Evolutionary conservation across 495 filamentous ascomycete genomes (phyloP), one percentile per base, ranked within the genome.

Genomic region (Trichocladium antarcticum): DNA sequence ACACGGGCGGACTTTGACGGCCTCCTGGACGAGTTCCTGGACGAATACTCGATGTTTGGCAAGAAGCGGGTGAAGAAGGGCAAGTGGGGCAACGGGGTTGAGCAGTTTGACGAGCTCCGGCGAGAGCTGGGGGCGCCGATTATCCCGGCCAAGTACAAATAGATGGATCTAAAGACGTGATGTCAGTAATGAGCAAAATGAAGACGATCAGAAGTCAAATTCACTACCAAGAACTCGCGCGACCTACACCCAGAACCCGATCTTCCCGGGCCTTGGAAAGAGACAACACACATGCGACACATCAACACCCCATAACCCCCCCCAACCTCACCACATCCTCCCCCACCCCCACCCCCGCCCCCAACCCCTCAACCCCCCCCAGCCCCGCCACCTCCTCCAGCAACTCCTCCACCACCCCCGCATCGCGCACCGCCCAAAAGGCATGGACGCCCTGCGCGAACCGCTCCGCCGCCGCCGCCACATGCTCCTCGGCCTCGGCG

Each of bases 1-100:
- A 71, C 78, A 24, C 72, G 79, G 34, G 69, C 74, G 32, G 85
- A 93, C 60, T 94, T 99, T 67, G 81, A 95, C 61, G 74, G 70
- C 32, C 82, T 96, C 60, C 80, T 97, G 74, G 92, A 97, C 65
- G 89, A 96, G 57, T 99, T 99, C 73, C 65, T 96, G 11, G 81
- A 79, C 9, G 76, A 74, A 5, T 86, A 90, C 54, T 78, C 82
- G 14, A 79, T 81, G 62, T 76, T 77, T 51, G 85, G 85, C 3
- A 93, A 87, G 74, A 85, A 79, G 71, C 73, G 82, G 55, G 75
- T 90, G 20, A 89, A 85, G 74, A 88, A 88, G 62, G 85, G 86
- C 10, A 83, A 83, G 55, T 80, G 83, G 58, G 80, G 81, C 54
- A 86, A 75, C 53, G 92, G 92, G 1, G 73, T 95, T 47, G 80